Base-by-base conservation (phyloP, 2,329 filamentous ascomycete genomes). In the Venturia pyrina region DNA sequence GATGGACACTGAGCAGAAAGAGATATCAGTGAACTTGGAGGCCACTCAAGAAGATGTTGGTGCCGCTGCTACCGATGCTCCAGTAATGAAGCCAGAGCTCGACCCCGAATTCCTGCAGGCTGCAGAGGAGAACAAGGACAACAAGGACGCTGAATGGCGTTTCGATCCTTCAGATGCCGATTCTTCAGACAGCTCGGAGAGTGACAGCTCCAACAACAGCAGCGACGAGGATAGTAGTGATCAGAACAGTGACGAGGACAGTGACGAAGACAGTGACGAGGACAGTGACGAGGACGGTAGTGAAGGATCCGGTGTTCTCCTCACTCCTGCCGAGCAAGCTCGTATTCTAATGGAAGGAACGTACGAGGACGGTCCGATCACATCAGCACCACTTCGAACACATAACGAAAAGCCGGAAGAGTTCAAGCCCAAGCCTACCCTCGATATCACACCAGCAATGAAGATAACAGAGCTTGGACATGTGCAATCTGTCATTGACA, bases 281-380 rank as follows among this genome's bases (percentile, higher is more conserved):
- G 37, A 40, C 11, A 40, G 37, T 34, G 69, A 68, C 65, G 80
- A 78, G n/a, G 79, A 78, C 40, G 73, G 71, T 63, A 73, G 71
- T 17, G 81, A 81, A 44, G 82, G 81, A 67, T 85, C 84, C 40
- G 91, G 91, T 71, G 85, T 89, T 64, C 82, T 93, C 53, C 80
- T 97, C 1, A 88, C 88, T 65, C 85, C 92, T 1, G 91, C 93
- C 71, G 92, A 96, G 74, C 89, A 90, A 66, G 91, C 90, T 0
- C 87, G 88, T 43, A 86, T 96, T 62, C 80, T 98, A 28, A 96
- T 98, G 91, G 84, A 88, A 68, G 89, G 85, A 19, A 48, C 41
- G 40, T 41, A 34, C 44, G 87, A 83, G 41, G 90, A 87, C 1
- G 92, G 92, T 70, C 85, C 83, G 15, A 83, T 85, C 19, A 79